Conservation (phyloP, 2,329 filamentous ascomycete species). For the Davidsoniella virescens region DNA sequence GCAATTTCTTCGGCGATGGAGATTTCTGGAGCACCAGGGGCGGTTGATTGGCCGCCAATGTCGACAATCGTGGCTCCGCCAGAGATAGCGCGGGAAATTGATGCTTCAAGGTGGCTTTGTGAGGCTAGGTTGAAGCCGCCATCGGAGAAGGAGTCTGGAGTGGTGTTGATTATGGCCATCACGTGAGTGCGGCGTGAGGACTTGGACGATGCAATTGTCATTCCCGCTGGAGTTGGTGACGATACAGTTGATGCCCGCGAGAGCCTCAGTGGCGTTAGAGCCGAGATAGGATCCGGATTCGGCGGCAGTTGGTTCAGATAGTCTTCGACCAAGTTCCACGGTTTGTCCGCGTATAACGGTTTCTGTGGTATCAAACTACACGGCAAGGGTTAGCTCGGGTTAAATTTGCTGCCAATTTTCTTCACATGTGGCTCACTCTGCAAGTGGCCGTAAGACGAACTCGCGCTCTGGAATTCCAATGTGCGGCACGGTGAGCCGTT, state of each 20-base stretch:
- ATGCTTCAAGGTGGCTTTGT: slow-evolving; percentile 35
- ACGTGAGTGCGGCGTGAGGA: slow-evolving; percentile 51
- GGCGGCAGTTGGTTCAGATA: slow-evolving; percentile 42
- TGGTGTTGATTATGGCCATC: slow-evolving; percentile 92
- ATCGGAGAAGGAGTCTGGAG: slow-evolving; percentile 93
- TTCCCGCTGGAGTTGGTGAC: slow-evolving; percentile 20
- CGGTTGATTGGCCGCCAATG: slow-evolving; percentile 83
- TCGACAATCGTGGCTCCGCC: slow-evolving; percentile 74
- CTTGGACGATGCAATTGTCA: slow-evolving; percentile 40
- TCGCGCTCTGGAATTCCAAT: slow-evolving; percentile 73
- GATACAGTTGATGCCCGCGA: slow-evolving; percentile 16
- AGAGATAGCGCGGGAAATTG: slow-evolving; percentile 49
- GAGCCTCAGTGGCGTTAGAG: slow-evolving; percentile 34
- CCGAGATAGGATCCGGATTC: slow-evolving; percentile 34
- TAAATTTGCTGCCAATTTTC: not conserved
- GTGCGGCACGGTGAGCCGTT: slow-evolving; percentile 73
- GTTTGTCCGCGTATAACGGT: slow-evolving; percentile 33
- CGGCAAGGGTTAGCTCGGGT: slow-evolving; percentile 1
- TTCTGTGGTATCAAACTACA: slow-evolving; percentile 38
- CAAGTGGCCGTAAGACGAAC: slow-evolving; percentile 79
- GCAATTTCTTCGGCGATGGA: slow-evolving; percentile 55
- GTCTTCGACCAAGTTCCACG: slow-evolving; percentile 45
- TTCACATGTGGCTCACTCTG: slow-evolving; percentile 39
- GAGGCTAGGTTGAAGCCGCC: slow-evolving; percentile 53
- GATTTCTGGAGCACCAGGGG: slow-evolving; percentile 56